Conservation (phyloP, 2,329 filamentous ascomycete genomes). For the Exophiala oligosperma region DNA sequence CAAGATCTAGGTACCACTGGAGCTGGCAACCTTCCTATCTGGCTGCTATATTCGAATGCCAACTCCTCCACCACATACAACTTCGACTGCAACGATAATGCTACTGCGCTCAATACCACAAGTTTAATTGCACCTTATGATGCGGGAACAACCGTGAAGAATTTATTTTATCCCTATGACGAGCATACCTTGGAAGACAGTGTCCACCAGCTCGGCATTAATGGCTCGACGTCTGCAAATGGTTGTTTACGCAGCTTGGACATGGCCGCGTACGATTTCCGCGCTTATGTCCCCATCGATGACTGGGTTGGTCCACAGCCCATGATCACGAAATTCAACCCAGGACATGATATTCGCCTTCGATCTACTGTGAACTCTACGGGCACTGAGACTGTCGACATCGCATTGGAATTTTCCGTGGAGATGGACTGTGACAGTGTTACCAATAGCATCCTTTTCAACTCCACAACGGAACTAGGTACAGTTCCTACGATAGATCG, state of each 20-base stretch:
- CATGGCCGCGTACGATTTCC: slow-evolving; percentile 58
- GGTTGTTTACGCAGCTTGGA: slow-evolving; percentile 58
- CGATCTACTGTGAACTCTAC: slow-evolving; percentile 47
- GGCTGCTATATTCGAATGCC: slow-evolving; percentile 48
- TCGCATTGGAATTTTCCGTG: slow-evolving; percentile 60
- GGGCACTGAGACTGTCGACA: slow-evolving; percentile 46
- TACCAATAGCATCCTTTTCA: slow-evolving; percentile 50
- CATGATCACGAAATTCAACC: slow-evolving; percentile 60
- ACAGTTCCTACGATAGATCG: slow-evolving; percentile 46
- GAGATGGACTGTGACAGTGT: slow-evolving; percentile 63
- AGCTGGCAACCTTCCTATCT: slow-evolving; percentile 43
- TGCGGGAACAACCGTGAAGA: slow-evolving; percentile 57
- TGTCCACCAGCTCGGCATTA: slow-evolving; percentile 47
- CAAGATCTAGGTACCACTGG: slow-evolving; percentile 48
- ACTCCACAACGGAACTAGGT: slow-evolving; percentile 54
- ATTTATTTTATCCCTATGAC: slow-evolving; percentile 63
- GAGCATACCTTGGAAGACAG: slow-evolving; percentile 53
- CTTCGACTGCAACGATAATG: slow-evolving; percentile 56
- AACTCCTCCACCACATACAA: slow-evolving; percentile 53
- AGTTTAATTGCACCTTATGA: slow-evolving; percentile 60
- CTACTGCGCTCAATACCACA: slow-evolving; percentile 27
- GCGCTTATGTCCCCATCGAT: slow-evolving; percentile 58
- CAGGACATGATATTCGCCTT: slow-evolving; percentile 62
- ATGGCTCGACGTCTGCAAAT: slow-evolving; percentile 48
- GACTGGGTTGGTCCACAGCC: slow-evolving; percentile 54